Evolutionary conservation across 257 asterid genomes (phyloP), one percentile per base, ranked within the genome.

Genomic region (Phtheirospermum japonicum): DNA sequence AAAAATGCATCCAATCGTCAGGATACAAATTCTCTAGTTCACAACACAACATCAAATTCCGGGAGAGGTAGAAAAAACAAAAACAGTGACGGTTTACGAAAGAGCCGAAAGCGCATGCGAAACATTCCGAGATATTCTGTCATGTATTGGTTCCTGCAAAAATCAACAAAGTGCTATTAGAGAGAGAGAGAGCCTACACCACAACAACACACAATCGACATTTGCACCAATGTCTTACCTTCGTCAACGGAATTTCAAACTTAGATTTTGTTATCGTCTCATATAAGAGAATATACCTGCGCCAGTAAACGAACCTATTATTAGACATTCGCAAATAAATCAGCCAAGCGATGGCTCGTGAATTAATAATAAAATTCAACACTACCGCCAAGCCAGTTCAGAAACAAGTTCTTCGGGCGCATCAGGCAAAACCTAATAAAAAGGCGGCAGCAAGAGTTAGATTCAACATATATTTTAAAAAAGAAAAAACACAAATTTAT

Each of bases 321-420:
- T 71, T 10, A 52, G 31, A 4, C 12, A 18, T 23, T 19, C n/a
- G 10, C 0, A 13, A 51, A 23, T 4, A 52, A 7, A 11, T 1
- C n/a, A n/a, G n/a, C n/a, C 1, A 23, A 23, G 28, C 1, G 28
- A 23, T 23, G 28, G 28, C 28, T 23, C 28, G 28, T 23, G 28
- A 23, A 23, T 23, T 23, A 23, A 23, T 23, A 23, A 3, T 23
- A 23, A 61, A 75, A 32, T 23, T 65, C 64, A 50, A 54, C 67
- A 59, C 4, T 71, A 90, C 95, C 96, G 79, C 99, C 99, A 89
- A 55, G 97, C 90, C 58, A 92, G 73, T 78, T 92, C 97, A 66
- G 89, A 79, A 33, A 92, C 85, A 51, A 89, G 95, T 57, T 86
- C 99, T 69, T 82, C 82, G 0, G 96, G 99, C 58, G 97, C 99